Evolutionary conservation across 2,329 filamentous ascomycete genomes (phyloP).

Genomic region (Fusarium dlaminii): DNA sequence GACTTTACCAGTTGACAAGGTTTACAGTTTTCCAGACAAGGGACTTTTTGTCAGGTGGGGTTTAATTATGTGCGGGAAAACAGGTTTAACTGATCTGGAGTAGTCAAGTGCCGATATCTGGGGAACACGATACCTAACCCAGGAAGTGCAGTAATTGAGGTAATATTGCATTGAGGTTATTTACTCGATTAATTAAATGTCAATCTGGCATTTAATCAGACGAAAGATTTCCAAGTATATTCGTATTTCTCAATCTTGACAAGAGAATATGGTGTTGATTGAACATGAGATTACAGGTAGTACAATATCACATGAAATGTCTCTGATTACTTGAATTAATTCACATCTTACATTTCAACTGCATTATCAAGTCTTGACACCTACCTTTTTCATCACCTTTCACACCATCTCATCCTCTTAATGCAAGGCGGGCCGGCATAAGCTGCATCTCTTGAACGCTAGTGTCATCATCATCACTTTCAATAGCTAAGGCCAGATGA

Average conservation of each 20-base stretch:
- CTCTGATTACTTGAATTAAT: background rate
- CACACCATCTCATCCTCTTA: constrained; percentile 17
- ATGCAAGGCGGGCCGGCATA: constrained; percentile 32
- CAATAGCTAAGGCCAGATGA: background rate
- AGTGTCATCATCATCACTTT: background rate
- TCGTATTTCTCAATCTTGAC: background rate
- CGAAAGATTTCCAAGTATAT: background rate
- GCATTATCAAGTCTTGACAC: constrained; percentile 3
- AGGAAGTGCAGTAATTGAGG: background rate
- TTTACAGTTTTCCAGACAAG: background rate
- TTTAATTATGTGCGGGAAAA: background rate
- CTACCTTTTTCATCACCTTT: constrained; percentile 25
- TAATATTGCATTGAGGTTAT: background rate
- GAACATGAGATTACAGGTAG: background rate
- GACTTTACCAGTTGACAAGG: background rate
- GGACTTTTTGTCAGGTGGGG: constrained; percentile 21
- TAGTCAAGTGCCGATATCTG: constrained; percentile 21
- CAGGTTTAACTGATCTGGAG: constrained; percentile 16
- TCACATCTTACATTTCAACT: constrained; percentile 15
- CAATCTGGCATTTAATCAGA: background rate
- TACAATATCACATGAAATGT: background rate
- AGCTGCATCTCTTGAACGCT: constrained; percentile 5
- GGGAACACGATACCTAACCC: constrained; percentile 12
- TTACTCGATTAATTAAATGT: background rate
- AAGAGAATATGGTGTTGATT: background rate